Percentiles rank a stretch among this genome's conserved stretches.
phyloP scores from a whole-genome alignment of 1,284 basidiomycete species.

The Kalmanozyma brasiliensis region DNA sequence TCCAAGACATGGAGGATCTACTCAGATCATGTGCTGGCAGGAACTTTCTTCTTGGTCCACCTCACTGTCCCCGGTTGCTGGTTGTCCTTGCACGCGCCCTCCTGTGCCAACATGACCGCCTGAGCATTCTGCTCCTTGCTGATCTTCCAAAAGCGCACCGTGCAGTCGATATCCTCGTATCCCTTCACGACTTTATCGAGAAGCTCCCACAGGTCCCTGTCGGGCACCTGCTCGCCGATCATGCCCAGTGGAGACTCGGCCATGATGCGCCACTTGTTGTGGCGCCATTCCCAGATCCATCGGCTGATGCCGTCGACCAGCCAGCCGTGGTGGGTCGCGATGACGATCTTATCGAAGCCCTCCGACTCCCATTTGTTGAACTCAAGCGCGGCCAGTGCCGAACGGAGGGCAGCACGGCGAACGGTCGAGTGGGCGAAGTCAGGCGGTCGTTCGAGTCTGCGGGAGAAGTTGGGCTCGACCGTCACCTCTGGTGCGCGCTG shows the following conservation, averaged over 20 bases:
- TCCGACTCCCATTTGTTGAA: slow-evolving; percentile 62
- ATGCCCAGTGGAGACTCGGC: slow-evolving; percentile 44
- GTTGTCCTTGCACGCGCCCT: slow-evolving; percentile 60
- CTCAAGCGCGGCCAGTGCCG: slow-evolving; percentile 63
- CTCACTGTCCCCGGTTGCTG: slow-evolving; percentile 59
- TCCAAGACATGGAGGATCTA: too few species aligned
- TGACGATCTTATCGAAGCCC: slow-evolving; percentile 66
- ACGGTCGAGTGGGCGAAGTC: slow-evolving; percentile 36
- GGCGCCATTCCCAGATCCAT: slow-evolving; percentile 65
- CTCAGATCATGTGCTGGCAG: slow-evolving; percentile 6
- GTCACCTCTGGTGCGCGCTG: slow-evolving; percentile 20
- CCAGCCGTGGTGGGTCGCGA: slow-evolving; percentile 63
- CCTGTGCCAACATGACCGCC: slow-evolving; percentile 54
- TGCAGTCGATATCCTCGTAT: slow-evolving; percentile 66
- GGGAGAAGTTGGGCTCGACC: slow-evolving; percentile 56
- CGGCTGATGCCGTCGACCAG: slow-evolving; percentile 62
- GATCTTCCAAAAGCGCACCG: slow-evolving; percentile 65
- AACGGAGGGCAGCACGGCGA: slow-evolving; percentile 58
- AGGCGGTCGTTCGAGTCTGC: slow-evolving; percentile 59
- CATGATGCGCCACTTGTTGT: slow-evolving; percentile 60
- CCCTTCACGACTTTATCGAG: slow-evolving; percentile 55
- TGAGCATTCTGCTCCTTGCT: slow-evolving; percentile 38
- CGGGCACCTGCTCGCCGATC: slow-evolving; percentile 60
- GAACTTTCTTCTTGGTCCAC: slow-evolving; percentile 55
- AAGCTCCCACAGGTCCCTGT: slow-evolving; percentile 65